These are phyloP conservation scores for Nyssa sinensis DNA, from an alignment of 148 eudicot species.

Conservation along the genomic window DNA sequence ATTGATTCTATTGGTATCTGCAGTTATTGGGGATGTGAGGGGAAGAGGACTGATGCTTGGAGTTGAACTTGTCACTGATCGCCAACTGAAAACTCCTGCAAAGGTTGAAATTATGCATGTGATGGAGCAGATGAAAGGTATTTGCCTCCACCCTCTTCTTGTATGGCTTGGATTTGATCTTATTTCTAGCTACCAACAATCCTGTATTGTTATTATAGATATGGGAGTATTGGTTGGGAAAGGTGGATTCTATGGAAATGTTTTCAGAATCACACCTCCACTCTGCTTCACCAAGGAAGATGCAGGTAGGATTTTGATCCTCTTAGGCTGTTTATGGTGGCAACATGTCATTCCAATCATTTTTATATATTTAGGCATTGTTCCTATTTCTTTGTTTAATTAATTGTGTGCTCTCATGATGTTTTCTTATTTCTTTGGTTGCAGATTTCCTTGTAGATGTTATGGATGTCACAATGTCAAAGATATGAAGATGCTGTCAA, in stretches of 20 bases:
- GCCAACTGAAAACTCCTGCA: constrained; percentile 80
- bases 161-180: neutral
- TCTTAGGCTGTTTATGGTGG: too few species aligned
- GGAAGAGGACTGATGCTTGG: constrained; percentile 95
- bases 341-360: neutral
- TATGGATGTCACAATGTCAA: neutral
- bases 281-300: constrained; percentile 95
- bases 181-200: neutral
- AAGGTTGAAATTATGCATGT: constrained; percentile 74
- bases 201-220: constrained; percentile 31
- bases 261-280: constrained; percentile 95
- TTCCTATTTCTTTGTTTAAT: neutral
- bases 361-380: too few species aligned
- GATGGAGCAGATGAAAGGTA: constrained; percentile 98
- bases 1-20: constrained; percentile 1
- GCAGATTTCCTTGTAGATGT: neutral
- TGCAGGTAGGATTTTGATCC: constrained; percentile 52
- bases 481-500: neutral
- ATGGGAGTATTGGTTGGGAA: constrained; percentile 93
- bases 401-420: too few species aligned
- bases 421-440: neutral
- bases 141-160: neutral
- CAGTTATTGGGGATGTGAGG: constrained; percentile 97
- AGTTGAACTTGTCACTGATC: constrained; percentile 90
- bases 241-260: constrained; percentile 94